Evolutionary conservation across 306 rosid genomes (phyloP), one percentile per base, ranked within the genome.

Genomic region (Ceratonia siliqua): DNA sequence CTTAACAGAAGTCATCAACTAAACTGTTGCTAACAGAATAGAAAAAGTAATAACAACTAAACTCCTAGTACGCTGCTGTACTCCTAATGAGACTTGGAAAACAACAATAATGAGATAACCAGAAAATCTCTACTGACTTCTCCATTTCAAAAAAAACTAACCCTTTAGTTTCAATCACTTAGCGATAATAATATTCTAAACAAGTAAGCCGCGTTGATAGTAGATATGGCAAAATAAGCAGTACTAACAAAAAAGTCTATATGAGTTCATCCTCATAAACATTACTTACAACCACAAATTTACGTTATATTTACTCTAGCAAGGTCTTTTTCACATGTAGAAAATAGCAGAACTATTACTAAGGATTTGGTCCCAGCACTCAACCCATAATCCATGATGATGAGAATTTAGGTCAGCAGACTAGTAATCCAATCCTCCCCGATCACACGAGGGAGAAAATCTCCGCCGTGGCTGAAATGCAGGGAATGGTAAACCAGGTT

Each of bases 391-490:
- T 28, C 25, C 25, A 13, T 32, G 35, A 18, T 21, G 53, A 74
- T 15, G 71, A 49, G 58, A 35, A 67, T 33, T 50, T 43, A 65
- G 18, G n/a, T 15, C 36, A 21, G 56, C 17, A 30, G 55, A 56
- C 74, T 61, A 85, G 8, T 32, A 12, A 72, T 32, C n/a, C n/a
- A 50, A 70, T 11, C 80, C 79, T 68, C 83, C 63, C 12, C 74
- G 32, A 62, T 32, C 45, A 63, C 82, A 70, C 10, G 17, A 15
- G 5, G 87, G 85, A 22, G 81, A 14, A 54, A 80, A 76, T 36
- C 8, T 38, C 62, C 73, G 20, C 72, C 85, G 45, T 0, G 6
- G 79, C 10, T 4, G 36, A 50, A 42, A 20, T 43, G 46, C 11
- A 68, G 70, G 83, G n/a, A n/a, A 24, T 57, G 61, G 9, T 9